Conservation (phyloP, 768 basidiomycete genomes). For the Cyathus striatus region DNA sequence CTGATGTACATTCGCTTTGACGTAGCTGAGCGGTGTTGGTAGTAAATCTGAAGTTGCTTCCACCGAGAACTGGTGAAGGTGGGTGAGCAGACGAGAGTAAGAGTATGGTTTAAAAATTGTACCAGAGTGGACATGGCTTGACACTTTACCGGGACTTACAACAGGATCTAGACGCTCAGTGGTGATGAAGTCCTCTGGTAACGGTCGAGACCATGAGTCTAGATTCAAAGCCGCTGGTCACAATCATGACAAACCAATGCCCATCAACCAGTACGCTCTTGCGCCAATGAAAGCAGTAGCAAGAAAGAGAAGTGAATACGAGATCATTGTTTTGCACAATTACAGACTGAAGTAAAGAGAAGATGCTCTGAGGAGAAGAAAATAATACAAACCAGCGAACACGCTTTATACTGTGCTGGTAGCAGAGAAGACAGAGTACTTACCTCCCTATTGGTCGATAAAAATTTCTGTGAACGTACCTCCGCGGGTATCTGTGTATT, state of each 20-base stretch:
- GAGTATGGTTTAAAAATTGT: not conserved
- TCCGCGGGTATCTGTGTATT: too few species aligned
- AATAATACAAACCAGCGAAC: too few species aligned
- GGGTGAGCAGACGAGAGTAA: too few species aligned
- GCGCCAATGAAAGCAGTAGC: not conserved
- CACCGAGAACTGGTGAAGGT: constrained; percentile 27
- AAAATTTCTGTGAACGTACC: too few species aligned
- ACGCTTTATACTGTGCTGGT: too few species aligned
- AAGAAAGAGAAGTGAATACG: too few species aligned
- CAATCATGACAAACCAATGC: not conserved
- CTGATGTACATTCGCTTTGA: constrained; percentile 34
- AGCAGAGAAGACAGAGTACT: too few species aligned
- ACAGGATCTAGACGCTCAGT: constrained; percentile 40
- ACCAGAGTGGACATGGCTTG: constrained; percentile 23
- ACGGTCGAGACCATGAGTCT: not conserved
- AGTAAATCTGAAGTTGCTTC: constrained; percentile 34
- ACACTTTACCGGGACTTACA: constrained; percentile 32
- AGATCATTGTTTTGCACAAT: not conserved
- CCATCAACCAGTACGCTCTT: not conserved
- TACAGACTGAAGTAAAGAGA: too few species aligned
- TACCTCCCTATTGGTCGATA: too few species aligned
- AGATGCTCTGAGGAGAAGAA: too few species aligned
- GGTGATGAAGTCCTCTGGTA: constrained; percentile 30
- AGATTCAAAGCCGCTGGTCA: too few species aligned
- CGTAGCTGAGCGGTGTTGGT: constrained; percentile 28